Base-by-base conservation (phyloP, 257 asterid species). In the Penstemon eatonii region DNA sequence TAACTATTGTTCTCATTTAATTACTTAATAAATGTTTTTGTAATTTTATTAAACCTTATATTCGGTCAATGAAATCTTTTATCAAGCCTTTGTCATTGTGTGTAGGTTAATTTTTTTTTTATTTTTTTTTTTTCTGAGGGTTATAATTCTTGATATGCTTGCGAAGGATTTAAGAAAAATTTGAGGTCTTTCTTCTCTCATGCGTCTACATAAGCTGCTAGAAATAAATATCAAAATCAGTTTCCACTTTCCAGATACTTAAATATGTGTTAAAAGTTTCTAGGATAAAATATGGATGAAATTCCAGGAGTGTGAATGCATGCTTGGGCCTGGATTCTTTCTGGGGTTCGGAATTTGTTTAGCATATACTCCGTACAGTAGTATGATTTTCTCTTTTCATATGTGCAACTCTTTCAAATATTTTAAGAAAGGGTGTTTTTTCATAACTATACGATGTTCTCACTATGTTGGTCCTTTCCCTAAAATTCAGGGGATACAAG, bases 401-500 rank as follows among this genome's bases (percentile, higher is more conserved):
- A 9, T 63, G n/a, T 33, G 62, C 57, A 36, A 51, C 39, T 9
- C 47, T 44, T 10, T 12, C 65, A 37, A 60, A 42, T 56, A 53
- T 13, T 45, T 4, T 73, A 50, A 66, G 50, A 43, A 62, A 58
- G 15, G 47, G 15, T 15, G 43, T 60, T 46, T 25, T 45, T 52
- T 12, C 8, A 7, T 62, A 51, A 4, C 42, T 57, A 6, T 8
- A 43, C 9, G 2, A 25, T 25, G 33, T 25, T 25, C 33, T 25
- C 33, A 25, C 2, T 25, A 25, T 25, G 33, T 25, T 25, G 33
- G 33, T 15, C n/a, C 15, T 19, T 60, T 47, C 36, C 25, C 6
- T 4, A 4, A 61, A 64, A 43, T 69, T 4, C 86, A 93, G 99
- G 99, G 99, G 99, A 61, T 93, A 93, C 80, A 93, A 93, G 77